These are phyloP conservation scores for Xylariaceae sp. DNA, from an alignment of 2,329 filamentous ascomycete genomes.

Conservation along the genomic window DNA sequence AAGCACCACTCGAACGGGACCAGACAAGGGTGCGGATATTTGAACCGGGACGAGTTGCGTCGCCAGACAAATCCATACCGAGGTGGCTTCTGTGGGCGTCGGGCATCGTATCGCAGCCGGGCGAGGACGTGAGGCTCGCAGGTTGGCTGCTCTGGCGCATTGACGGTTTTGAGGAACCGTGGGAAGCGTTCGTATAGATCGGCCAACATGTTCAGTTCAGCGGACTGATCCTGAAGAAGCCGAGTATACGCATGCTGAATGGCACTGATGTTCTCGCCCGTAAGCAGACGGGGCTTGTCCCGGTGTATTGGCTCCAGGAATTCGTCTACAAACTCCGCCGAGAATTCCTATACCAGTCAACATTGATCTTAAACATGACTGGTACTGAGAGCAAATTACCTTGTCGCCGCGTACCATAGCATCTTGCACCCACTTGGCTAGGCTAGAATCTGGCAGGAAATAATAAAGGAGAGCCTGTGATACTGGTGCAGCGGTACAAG, in stretches of 20 bases:
- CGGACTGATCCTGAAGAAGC: constrained; percentile 4
- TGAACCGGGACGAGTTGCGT: constrained; percentile 5
- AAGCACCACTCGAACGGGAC: constrained; percentile 16
- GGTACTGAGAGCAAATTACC: background rate
- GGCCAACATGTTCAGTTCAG: constrained; percentile 1
- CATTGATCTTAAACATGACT: too few relatives aligned
- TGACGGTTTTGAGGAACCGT: constrained; percentile 6
- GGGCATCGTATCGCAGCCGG: constrained; percentile 6
- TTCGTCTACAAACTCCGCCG: background rate
- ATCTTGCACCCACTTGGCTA: background rate
- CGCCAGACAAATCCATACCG: background rate
- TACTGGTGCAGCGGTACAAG: constrained; percentile 2
- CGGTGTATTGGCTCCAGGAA: background rate
- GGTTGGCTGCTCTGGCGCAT: constrained; percentile 7
- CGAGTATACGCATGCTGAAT: constrained; percentile 1
- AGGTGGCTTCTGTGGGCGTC: background rate
- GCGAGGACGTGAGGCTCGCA: constrained; percentile 5
- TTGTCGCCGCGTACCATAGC: background rate
- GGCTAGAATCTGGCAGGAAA: background rate
- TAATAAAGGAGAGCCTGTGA: constrained; percentile 4
- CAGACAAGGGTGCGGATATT: constrained; percentile 10
- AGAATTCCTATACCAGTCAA: constrained; percentile 1
- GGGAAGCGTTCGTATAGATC: constrained; percentile 13
- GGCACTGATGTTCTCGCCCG: background rate
- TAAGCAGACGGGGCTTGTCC: background rate